Conservation (phyloP, 768 basidiomycete species). For the Hemileccinum impolitum region DNA sequence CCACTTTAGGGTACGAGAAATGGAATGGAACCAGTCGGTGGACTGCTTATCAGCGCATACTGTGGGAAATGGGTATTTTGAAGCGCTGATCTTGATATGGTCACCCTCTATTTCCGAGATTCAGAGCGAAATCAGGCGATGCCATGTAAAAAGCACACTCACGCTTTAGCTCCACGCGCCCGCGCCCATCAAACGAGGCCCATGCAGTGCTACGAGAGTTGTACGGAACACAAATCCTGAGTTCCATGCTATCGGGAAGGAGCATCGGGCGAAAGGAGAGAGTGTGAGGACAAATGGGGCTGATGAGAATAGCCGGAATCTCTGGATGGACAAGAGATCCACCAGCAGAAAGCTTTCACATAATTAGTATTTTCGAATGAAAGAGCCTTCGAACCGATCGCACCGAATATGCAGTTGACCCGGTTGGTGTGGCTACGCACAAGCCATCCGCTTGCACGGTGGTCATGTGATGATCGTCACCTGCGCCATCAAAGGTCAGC, state of each 20-base stretch:
- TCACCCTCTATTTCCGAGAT: conserved; percentile 75
- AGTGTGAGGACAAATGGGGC: conserved; percentile 97
- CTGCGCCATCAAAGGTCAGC: conserved; percentile 40
- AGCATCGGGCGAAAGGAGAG: conserved; percentile 99
- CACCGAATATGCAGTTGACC: conserved; percentile 97
- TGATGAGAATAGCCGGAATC: conserved; percentile 93
- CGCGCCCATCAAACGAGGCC: conserved; percentile 98
- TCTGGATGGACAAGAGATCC: conserved; percentile 98
- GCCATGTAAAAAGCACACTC: conserved; percentile 30
- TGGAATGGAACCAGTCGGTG: conserved; percentile 98
- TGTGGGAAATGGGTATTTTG: conserved; percentile 96
- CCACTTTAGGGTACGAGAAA: conserved; percentile 96
- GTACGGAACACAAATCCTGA: conserved; percentile 98
- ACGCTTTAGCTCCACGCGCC: conserved; percentile 95
- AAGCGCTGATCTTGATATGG: conserved; percentile 97
- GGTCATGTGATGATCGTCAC: conserved; percentile 98
- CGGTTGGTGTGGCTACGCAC: conserved; percentile 92
- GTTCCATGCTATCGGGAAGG: conserved; percentile 96
- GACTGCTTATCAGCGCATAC: conserved; percentile 98
- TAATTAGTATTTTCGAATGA: conserved; percentile 6
- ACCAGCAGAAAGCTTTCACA: conserved; percentile 78
- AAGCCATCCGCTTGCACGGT: conserved; percentile 98
- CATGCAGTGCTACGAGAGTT: conserved; percentile 98
- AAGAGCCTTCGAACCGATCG: conserved; percentile 20
- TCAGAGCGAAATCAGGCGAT: conserved; percentile 6